Base-by-base conservation (phyloP, 2,329 filamentous ascomycete genomes). In the Gaeumannomyces tritici region DNA sequence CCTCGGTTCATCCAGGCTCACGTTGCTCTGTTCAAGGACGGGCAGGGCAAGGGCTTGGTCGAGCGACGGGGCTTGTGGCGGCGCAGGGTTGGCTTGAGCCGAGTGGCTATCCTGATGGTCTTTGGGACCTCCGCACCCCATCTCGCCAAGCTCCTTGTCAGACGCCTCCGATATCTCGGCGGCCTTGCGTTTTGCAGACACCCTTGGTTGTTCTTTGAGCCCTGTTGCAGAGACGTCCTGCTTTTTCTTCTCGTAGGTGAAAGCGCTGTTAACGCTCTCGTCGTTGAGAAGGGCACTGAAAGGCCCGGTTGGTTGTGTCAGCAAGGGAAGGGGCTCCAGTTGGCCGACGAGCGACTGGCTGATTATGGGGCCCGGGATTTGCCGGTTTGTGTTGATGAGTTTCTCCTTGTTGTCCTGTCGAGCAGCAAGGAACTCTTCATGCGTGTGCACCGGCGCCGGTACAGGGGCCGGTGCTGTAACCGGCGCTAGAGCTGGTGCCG, bases 131-230 rank as follows among this genome's bases (percentile, higher is more conserved):
- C 18, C 21, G 5, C 12, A 35, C 9, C 31, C 26, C 18, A 59
- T 27, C 6, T 13, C 57, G 35, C 11, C 18, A 24, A 60, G 35
- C 18, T 61, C 60, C 9, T 21, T 55, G 9, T 18, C 26, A 21
- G 27, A 58, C 2, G 64, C 33, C 2, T 63, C 59, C 0, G 70
- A 71, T 5, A 75, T 73, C 2, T 71, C 69, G 2, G 69, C 69
- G 0, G 70, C 70, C 64, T 74, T 75, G 21, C 73, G 69, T 66
- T 75, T 75, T 55, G 62, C 63, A 18, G 35, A 51, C 12, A 18
- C 35, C 28, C 42, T 35, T 31, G 63, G 21, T 15, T 60, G 31
- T 9, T 12, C 21, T n/a, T 60, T 5, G 8, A 54, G 47, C 8
- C 24, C 62, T 26, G 33, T 55, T n/a, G n/a, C n/a, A n/a, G n/a